Evolutionary conservation across 2,329 filamentous ascomycete genomes (phyloP).

Genomic region (Hortaea werneckii): DNA sequence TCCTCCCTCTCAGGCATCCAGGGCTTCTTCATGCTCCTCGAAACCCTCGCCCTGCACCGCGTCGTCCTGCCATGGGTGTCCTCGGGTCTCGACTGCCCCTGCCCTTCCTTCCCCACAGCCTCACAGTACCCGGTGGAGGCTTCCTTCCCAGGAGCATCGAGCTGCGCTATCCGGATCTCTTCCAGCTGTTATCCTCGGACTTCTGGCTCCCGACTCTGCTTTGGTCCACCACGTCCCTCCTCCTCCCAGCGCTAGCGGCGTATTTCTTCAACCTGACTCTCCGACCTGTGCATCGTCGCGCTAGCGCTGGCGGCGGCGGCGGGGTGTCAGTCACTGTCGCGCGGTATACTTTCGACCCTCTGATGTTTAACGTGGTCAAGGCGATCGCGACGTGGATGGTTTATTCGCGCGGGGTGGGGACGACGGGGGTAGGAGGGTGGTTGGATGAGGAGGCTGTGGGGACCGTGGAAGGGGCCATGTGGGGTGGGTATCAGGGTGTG

Average conservation of each 20-base stretch:
- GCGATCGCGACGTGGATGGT: conserved; percentile 72
- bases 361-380: conserved; percentile 85
- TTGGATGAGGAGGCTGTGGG: conserved; percentile 50
- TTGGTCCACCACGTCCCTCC: conserved; percentile 61
- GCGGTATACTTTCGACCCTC: conserved; percentile 64
- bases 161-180: conserved; percentile 60
- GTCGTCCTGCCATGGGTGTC: conserved; percentile 63
- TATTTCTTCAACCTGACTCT: conserved; percentile 86
- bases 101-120: not conserved
- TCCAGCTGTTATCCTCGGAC: conserved; percentile 59
- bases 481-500: conserved; percentile 61
- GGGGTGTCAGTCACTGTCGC: conserved; percentile 24
- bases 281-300: conserved; percentile 37
- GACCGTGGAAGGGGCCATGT: conserved; percentile 56
- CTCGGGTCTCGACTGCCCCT: conserved; percentile 54
- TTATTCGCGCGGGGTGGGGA: conserved; percentile 53
- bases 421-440: conserved; percentile 44
- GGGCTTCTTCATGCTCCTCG: conserved; percentile 55
- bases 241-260: conserved; percentile 60
- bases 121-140: not conserved
- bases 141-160: not conserved
- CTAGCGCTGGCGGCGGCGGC: conserved; percentile 15
- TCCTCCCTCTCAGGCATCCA: conserved; percentile 66
- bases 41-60: conserved; percentile 58
- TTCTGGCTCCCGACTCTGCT: conserved; percentile 69